Conservation (phyloP, 805 yeast species). For the Wickerhamomyces pijperi region DNA sequence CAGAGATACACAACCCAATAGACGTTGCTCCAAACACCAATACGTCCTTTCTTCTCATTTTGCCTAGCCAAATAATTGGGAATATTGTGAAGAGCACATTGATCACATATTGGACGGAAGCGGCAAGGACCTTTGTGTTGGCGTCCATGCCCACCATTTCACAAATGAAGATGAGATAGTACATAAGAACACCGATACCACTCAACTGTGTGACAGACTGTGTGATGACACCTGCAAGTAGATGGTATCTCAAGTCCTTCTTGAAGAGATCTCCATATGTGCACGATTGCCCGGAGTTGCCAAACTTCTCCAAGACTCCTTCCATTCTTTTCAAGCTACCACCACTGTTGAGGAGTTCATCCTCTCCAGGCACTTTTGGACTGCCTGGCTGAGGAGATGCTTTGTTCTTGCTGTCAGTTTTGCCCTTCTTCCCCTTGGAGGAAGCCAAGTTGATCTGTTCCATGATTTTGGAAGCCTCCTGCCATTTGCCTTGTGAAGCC, state of each 20-base stretch:
- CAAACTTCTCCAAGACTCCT: constrained; percentile 8
- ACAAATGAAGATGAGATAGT: constrained; percentile 34
- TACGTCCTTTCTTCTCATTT: constrained; percentile 34
- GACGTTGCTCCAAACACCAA: constrained; percentile 31
- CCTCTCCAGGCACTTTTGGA: not conserved
- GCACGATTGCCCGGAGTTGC: constrained; percentile 19
- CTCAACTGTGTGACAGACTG: constrained; percentile 35
- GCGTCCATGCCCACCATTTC: constrained; percentile 34
- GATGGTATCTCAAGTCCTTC: constrained; percentile 22
- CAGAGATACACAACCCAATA: constrained; percentile 24
- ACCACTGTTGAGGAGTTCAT: no score
- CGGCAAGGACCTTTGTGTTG: constrained; percentile 21
- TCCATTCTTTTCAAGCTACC: constrained; percentile 16
- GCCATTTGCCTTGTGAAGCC: constrained; percentile 26
- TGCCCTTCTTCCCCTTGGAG: not conserved
- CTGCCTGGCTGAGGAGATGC: no score
- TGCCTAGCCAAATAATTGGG: constrained; percentile 33
- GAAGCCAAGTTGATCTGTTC: constrained; percentile 9
- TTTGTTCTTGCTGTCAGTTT: not conserved
- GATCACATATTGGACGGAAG: constrained; percentile 29
- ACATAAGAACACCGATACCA: constrained; percentile 32
- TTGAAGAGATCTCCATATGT: constrained; percentile 24
- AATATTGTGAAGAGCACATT: constrained; percentile 29
- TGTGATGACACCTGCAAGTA: constrained; percentile 25
- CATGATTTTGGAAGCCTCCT: constrained; percentile 23